Evolutionary conservation across 2,329 filamentous ascomycete species (phyloP).

Genomic region (Colletotrichum lindemuthianum): DNA sequence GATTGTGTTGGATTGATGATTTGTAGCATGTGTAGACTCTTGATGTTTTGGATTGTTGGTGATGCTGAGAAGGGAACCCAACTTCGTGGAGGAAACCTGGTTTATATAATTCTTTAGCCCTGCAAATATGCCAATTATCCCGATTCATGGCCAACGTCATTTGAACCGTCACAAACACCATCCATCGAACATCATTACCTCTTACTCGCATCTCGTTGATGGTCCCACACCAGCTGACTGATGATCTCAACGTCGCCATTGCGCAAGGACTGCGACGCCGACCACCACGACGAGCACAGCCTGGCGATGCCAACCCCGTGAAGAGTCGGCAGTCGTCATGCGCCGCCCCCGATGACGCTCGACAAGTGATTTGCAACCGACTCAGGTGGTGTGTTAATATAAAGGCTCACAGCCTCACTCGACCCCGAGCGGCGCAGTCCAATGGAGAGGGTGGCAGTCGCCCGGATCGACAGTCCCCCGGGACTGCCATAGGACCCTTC

Average conservation of each 20-base stretch:
- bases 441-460: not conserved
- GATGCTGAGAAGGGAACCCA: no score
- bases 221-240: constrained; percentile 1
- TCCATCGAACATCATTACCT: not conserved
- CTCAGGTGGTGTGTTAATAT: constrained; percentile 13
- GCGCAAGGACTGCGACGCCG: not conserved
- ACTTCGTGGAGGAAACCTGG: no score
- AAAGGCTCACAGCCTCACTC: not conserved
- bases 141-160: not conserved
- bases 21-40: not conserved
- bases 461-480: constrained; percentile 17
- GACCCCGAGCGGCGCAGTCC: constrained; percentile 24
- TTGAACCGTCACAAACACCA: not conserved
- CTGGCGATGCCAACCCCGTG: not conserved
- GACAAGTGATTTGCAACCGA: not conserved
- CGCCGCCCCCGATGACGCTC: constrained; percentile 21
- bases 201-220: not conserved
- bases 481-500: constrained; percentile 22
- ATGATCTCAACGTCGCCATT: constrained; percentile 13
- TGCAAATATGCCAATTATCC: not conserved
- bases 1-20: not conserved
- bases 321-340: not conserved
- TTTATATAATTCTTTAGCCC: not conserved
- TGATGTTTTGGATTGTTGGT: not conserved
- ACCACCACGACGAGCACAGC: not conserved